Evolutionary conservation across 805 yeast genomes (phyloP), one percentile per base, ranked within the genome.

Genomic region (Saccharomycopsis sp.): DNA sequence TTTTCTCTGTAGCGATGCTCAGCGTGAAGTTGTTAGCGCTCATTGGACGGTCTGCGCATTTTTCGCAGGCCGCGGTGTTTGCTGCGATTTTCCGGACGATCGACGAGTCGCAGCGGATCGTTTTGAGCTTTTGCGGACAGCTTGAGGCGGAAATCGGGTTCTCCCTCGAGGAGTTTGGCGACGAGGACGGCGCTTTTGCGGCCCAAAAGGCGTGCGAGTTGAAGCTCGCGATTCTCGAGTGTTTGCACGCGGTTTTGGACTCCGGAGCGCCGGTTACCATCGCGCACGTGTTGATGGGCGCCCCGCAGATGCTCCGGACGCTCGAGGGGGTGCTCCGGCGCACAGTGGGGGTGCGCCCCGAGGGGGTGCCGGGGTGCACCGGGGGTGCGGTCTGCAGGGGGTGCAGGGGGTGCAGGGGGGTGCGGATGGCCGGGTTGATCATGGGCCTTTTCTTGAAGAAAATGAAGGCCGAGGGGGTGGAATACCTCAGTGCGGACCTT

Each of bases 41-140:
- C 54, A 71, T 90, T 3, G 73, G 87, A 0, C 63, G 67, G 12
- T 75, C 83, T 0, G 70, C 79, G 12, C 76, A 76, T 7, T 44
- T 44, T 18, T 44, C 48, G 21, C 21, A 44, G 7, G 8, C 4
- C 16, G 12, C 48, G 7, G 21, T 18, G 21, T 12, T 44, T n/a
- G 48, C 48, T 12, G 8, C 89, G 0, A 77, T 88, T 44, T 77
- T 87, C 55, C 87, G 85, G 64, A 85, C 91, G 15, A 81, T 87
- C 34, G 89, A 89, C 63, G 97, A 91, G 63, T 82, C 96, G 0
- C 73, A 79, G 1, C 78, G 91, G 62, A 87, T 92, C 44, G 81
- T 87, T 60, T 81, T 80, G 63, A 82, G 90, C 0, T 83, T 91
- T 59, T 82, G 89, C 48, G 79, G 82, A 47, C 96, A 89, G 65